These are phyloP conservation scores for sunflower (Helianthus annuus) DNA, from an alignment of 129 eudicot genomes.

Conservation along the genomic window DNA sequence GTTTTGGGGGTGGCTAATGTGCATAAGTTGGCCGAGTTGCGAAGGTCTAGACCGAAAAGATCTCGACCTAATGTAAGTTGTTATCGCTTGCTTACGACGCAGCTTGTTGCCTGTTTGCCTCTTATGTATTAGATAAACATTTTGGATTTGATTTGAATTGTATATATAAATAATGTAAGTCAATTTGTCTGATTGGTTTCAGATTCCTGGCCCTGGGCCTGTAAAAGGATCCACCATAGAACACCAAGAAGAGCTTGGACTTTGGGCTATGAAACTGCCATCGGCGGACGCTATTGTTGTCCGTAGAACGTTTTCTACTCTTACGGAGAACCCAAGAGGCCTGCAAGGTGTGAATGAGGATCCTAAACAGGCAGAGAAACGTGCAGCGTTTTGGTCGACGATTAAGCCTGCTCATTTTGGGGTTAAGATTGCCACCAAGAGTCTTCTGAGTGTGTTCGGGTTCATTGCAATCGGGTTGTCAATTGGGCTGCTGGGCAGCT, in stretches of 20 bases:
- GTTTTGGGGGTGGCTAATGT: constrained; percentile 92
- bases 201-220: constrained; percentile 94
- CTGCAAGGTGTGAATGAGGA: constrained; percentile 75
- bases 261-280: constrained; percentile 91
- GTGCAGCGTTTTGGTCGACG: constrained; percentile 76
- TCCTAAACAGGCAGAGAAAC: constrained; percentile 48
- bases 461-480: constrained; percentile 57
- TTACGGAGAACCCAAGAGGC: constrained; percentile 75
- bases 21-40: constrained; percentile 46
- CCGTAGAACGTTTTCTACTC: constrained; percentile 68
- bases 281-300: constrained; percentile 89
- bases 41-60: constrained; percentile 68
- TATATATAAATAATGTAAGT: too few species aligned
- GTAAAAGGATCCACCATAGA: constrained; percentile 74
- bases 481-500: constrained; percentile 63
- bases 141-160: neutral
- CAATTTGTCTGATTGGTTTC: neutral
- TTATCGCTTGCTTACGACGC: too few species aligned
- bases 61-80: constrained; percentile 44
- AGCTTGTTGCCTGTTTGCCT: too few species aligned
- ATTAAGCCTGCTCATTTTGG: constrained; percentile 96
- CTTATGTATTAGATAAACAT: too few species aligned
- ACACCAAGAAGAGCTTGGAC: constrained; percentile 69
- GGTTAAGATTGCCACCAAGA: constrained; percentile 71
- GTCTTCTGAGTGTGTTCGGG: constrained; percentile 53